Evolutionary conservation across 805 yeast genomes (phyloP).

Genomic region (Lachancea quebecensis): DNA sequence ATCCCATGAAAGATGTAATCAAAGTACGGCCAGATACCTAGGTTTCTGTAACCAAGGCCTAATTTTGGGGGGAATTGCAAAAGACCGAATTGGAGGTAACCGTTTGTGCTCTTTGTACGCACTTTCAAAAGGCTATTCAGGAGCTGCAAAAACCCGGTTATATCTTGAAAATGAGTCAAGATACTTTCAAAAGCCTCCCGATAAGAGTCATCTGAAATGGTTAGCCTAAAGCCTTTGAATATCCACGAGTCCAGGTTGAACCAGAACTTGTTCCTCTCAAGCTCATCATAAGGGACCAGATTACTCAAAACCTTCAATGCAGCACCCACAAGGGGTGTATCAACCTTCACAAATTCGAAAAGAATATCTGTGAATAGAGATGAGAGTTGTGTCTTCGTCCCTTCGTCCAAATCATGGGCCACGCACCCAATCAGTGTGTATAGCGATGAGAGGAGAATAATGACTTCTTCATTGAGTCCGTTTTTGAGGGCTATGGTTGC

Average conservation of each 20-base stretch:
- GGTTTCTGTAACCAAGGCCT: slow-evolving; percentile 53
- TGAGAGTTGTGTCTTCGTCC: slow-evolving; percentile 19
- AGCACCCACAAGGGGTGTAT: slow-evolving; percentile 47
- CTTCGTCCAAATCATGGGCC: slow-evolving; percentile 31
- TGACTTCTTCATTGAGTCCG: slow-evolving; percentile 73
- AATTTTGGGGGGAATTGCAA: slow-evolving; percentile 56
- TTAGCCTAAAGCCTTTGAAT: slow-evolving; percentile 33
- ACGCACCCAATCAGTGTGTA: slow-evolving; percentile 56
- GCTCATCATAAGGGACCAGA: slow-evolving; percentile 42
- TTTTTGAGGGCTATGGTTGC: slow-evolving; percentile 35
- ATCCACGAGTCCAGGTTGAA: slow-evolving; percentile 62
- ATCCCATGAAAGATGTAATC: slow-evolving; percentile 66
- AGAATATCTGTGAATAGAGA: slow-evolving; percentile 30
- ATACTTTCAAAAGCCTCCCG: slow-evolving; percentile 39
- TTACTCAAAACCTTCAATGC: slow-evolving; percentile 50
- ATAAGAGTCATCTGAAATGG: slow-evolving; percentile 30
- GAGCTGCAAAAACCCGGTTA: slow-evolving; percentile 54
- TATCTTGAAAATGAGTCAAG: slow-evolving; percentile 48
- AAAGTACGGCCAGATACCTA: slow-evolving; percentile 74
- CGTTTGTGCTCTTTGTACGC: slow-evolving; percentile 27
- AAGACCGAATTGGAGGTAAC: slow-evolving; percentile 34
- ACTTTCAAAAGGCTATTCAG: slow-evolving; percentile 36
- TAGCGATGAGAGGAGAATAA: slow-evolving; percentile 67
- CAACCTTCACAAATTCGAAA: slow-evolving; percentile 39
- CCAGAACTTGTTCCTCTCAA: slow-evolving; percentile 54